A percentile compares a stretch with the other conserved stretches of the same genome.
These are phyloP conservation scores for Aspergillus persii DNA, from an alignment of 2,329 filamentous ascomycete species.

Conservation along the genomic window DNA sequence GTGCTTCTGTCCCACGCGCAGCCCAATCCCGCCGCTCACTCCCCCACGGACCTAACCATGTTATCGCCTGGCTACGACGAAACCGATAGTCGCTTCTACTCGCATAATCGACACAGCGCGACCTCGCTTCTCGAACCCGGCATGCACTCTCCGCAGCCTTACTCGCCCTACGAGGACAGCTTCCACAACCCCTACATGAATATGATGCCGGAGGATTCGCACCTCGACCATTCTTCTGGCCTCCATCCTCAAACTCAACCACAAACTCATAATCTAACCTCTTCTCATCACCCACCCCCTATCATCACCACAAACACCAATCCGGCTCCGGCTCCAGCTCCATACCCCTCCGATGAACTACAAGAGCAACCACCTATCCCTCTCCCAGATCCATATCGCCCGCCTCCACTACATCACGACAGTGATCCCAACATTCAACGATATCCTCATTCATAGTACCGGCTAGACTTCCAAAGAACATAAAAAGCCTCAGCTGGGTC, in stretches of 20 bases:
- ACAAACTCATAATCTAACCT: slow-evolving; percentile 7
- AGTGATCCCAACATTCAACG: slow-evolving; percentile 10
- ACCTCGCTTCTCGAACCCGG: slow-evolving; percentile 14
- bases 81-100: slow-evolving; percentile 14
- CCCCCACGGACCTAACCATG: slow-evolving; percentile 10
- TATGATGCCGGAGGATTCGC: slow-evolving; percentile 15
- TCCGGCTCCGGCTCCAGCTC: not conserved
- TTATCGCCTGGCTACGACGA: slow-evolving; percentile 20
- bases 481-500: too few relatives aligned
- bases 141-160: slow-evolving; percentile 12
- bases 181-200: slow-evolving; percentile 16
- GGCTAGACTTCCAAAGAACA: not conserved
- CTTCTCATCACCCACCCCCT: slow-evolving; percentile 5
- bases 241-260: not conserved
- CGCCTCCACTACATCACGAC: slow-evolving; percentile 25
- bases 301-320: not conserved
- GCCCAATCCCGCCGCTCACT: slow-evolving; percentile 30
- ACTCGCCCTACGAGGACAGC: slow-evolving; percentile 19
- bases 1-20: slow-evolving; percentile 41
- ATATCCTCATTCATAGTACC: not conserved
- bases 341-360: slow-evolving; percentile 24
- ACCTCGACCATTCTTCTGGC: slow-evolving; percentile 15
- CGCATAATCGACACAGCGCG: slow-evolving; percentile 8
- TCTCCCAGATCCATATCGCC: slow-evolving; percentile 30
- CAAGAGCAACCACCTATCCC: slow-evolving; percentile 32